Evolutionary conservation across 2,329 filamentous ascomycete species (phyloP).

Genomic region (Aschersonia sp.): DNA sequence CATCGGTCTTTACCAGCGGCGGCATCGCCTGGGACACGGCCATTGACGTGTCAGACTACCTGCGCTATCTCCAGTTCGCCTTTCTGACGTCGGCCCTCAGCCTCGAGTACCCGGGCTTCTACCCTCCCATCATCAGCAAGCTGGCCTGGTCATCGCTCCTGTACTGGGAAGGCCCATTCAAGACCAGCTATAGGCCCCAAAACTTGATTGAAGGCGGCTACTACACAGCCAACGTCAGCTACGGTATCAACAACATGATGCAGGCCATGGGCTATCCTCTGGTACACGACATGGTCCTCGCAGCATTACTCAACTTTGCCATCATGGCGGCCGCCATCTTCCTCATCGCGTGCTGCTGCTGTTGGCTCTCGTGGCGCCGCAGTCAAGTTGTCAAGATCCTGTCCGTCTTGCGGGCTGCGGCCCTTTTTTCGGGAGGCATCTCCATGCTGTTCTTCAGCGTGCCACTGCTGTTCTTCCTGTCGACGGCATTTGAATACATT

Average conservation of each 20-base stretch:
- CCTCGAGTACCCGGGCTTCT: background rate
- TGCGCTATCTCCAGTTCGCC: background rate
- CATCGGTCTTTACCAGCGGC: background rate
- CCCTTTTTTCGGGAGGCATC: background rate
- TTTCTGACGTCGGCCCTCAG: background rate
- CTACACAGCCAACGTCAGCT: background rate
- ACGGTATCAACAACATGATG: background rate
- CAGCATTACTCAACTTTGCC: background rate
- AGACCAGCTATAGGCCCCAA: background rate
- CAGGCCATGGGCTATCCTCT: background rate
- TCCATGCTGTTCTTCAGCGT: background rate
- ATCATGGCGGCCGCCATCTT: background rate
- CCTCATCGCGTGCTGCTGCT: background rate
- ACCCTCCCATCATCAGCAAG: background rate
- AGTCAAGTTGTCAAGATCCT: background rate
- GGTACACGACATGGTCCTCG: too few species aligned
- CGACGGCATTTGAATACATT: background rate
- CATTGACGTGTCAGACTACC: background rate
- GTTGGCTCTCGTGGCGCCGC: background rate
- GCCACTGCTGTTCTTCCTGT: background rate
- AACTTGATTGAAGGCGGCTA: background rate
- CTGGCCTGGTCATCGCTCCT: background rate
- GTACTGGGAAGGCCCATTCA: background rate
- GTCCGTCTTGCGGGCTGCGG: background rate
- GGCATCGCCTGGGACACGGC: background rate